Percentiles rank a stretch among this genome's conserved stretches.
Conservation (phyloP, 495 filamentous ascomycete species). For the Aspergillus cristatus region DNA sequence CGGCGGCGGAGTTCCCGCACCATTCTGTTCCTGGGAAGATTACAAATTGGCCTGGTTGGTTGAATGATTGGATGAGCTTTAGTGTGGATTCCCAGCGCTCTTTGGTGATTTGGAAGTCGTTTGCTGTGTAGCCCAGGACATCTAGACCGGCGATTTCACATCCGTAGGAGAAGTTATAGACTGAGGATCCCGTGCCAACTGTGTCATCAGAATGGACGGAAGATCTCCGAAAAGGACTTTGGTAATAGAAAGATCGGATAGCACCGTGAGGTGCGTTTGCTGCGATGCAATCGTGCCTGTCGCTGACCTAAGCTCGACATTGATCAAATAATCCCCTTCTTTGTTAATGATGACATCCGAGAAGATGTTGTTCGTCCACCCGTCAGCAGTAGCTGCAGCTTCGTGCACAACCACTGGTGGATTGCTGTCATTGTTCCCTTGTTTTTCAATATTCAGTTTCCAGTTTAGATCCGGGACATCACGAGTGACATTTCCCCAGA, state of each 20-base stretch:
- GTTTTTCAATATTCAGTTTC: neutral
- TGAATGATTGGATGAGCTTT: conserved; percentile 10
- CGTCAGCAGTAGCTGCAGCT: neutral
- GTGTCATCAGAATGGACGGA: conserved; percentile 20
- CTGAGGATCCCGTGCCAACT: conserved; percentile 15
- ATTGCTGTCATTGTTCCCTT: neutral
- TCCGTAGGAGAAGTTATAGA: conserved; percentile 20
- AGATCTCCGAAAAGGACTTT: conserved; percentile 15
- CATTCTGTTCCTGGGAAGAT: conserved; percentile 15
- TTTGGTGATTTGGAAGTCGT: conserved; percentile 22
- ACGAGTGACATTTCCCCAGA: conserved; percentile 12
- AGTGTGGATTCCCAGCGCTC: conserved; percentile 15
- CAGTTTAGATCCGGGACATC: neutral
- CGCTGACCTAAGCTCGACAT: conserved; percentile 1
- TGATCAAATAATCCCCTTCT: conserved; percentile 5
- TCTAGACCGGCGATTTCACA: conserved; percentile 15
- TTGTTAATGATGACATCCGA: neutral
- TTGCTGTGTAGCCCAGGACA: conserved; percentile 21
- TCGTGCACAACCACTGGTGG: no score
- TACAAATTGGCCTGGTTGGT: conserved; percentile 12
- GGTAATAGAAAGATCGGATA: conserved; percentile 5
- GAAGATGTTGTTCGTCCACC: conserved; percentile 11
- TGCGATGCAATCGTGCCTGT: neutral
- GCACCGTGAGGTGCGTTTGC: conserved; percentile 2
- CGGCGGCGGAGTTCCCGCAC: conserved; percentile 14